These are phyloP conservation scores for Cucurbita maxima DNA, from an alignment of 306 rosid genomes.

Conservation along the genomic window DNA sequence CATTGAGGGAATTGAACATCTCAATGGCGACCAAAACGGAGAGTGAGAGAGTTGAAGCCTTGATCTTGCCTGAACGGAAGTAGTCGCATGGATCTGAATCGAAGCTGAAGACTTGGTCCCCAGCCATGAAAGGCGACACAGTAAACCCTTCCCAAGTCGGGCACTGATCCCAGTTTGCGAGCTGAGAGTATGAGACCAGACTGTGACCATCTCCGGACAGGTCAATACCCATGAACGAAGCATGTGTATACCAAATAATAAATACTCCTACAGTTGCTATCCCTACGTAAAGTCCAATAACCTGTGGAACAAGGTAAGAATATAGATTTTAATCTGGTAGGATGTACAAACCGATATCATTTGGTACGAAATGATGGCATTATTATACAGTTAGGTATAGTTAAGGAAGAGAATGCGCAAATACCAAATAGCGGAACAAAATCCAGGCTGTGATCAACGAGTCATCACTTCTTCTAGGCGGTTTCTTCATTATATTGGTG, in stretches of 20 bases:
- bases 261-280: constrained; percentile 81
- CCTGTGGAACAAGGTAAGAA: constrained; percentile 26
- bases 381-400: background rate
- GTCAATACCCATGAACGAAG: constrained; percentile 81
- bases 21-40: constrained; percentile 89
- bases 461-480: constrained; percentile 70
- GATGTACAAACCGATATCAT: background rate
- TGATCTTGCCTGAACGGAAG: constrained; percentile 63
- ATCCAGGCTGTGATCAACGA: constrained; percentile 76
- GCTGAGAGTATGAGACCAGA: constrained; percentile 77
- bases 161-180: constrained; percentile 83
- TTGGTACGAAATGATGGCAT: background rate
- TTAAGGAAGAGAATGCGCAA: background rate
- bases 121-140: constrained; percentile 83
- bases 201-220: constrained; percentile 72
- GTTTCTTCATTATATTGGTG: constrained; percentile 78
- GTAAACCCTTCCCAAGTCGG: constrained; percentile 55
- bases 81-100: constrained; percentile 57
- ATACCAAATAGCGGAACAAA: constrained; percentile 85
- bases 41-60: constrained; percentile 79
- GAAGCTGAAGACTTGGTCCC: constrained; percentile 32
- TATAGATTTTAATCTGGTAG: background rate
- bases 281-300: constrained; percentile 77
- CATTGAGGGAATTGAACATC: constrained; percentile 89
- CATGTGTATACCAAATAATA: constrained; percentile 73